Percentiles rank a stretch among this genome's conserved stretches.
phyloP scores from a whole-genome alignment of 495 filamentous ascomycete species.

The Ramalina intermedia region DNA sequence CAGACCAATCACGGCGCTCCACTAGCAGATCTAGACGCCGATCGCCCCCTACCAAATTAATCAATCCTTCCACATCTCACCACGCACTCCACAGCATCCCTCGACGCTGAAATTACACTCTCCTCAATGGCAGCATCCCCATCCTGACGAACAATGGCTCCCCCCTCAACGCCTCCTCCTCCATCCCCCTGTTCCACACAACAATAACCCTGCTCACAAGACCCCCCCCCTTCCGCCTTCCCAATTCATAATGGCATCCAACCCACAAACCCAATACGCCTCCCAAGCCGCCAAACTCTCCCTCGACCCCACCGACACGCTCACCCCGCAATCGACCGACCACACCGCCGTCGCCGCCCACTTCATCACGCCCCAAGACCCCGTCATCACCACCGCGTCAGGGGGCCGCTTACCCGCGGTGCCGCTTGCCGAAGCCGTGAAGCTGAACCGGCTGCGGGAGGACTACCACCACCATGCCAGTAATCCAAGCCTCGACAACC shows the following conservation, averaged over 20 bases:
- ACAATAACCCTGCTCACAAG: not conserved
- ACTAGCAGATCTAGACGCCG: no score
- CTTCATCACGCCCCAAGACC: conserved; percentile 55
- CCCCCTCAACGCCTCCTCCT: not conserved
- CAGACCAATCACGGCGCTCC: no score
- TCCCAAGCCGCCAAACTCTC: conserved; percentile 50
- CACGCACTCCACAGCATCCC: no score
- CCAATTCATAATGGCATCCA: conserved; percentile 3
- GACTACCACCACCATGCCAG: conserved; percentile 3
- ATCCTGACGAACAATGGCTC: no score
- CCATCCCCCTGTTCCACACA: not conserved
- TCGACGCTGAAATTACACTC: no score
- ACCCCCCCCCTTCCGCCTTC: not conserved
- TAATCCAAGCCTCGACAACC: conserved; percentile 17
- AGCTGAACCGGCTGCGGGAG: conserved; percentile 49
- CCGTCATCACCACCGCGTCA: conserved; percentile 52
- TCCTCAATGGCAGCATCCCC: no score
- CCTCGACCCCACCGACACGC: conserved; percentile 18
- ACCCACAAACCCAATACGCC: conserved; percentile 25
- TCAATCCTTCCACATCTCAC: no score
- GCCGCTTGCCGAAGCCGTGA: conserved; percentile 48
- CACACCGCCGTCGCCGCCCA: conserved; percentile 44
- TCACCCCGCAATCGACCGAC: conserved; percentile 4
- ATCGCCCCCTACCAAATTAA: no score
- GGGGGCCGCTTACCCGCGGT: conserved; percentile 50